Evolutionary conservation across 1,139 yeast genomes (phyloP).

Genomic region (Yamadazyma epiphylla): DNA sequence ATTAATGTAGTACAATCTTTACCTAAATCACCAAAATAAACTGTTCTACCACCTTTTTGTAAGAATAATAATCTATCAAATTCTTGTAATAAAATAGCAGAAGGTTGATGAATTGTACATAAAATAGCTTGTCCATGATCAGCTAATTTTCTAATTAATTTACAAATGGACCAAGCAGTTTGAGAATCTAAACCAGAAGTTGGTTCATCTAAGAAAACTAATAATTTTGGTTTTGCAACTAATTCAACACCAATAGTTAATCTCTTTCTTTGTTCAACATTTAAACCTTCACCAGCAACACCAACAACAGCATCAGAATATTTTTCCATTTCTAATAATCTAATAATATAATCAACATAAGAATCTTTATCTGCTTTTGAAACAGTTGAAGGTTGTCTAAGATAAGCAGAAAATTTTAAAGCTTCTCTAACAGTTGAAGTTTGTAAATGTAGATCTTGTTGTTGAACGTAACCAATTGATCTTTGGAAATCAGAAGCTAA

Average conservation of each 20-base stretch:
- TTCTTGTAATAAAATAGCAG: slow-evolving; percentile 33
- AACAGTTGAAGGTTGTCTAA: slow-evolving; percentile 30
- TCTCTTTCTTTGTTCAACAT: slow-evolving; percentile 36
- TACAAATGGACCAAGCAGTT: slow-evolving; percentile 44
- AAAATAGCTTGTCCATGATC: slow-evolving; percentile 42
- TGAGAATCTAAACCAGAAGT: slow-evolving; percentile 42
- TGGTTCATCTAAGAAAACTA: slow-evolving; percentile 36
- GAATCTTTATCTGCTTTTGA: slow-evolving; percentile 27
- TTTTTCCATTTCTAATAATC: slow-evolving; percentile 32
- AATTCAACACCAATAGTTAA: slow-evolving; percentile 38
- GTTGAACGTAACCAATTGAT: slow-evolving; percentile 41
- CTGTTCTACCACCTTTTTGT: slow-evolving; percentile 54
- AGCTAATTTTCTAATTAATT: slow-evolving; percentile 38
- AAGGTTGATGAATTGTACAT: slow-evolving; percentile 43
- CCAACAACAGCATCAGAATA: slow-evolving; percentile 39
- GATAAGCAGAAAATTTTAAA: slow-evolving; percentile 30
- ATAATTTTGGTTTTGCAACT: slow-evolving; percentile 36
- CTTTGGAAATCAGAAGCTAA: slow-evolving; percentile 36
- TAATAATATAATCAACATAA: slow-evolving; percentile 33
- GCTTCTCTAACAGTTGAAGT: slow-evolving; percentile 39
- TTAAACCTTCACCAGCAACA: slow-evolving; percentile 38
- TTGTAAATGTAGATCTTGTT: slow-evolving; percentile 35
- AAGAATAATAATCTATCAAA: slow-evolving; percentile 35
- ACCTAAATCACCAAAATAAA: slow-evolving; percentile 67
- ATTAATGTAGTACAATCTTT: slow-evolving; percentile 45